Conservation (phyloP, 345 rosid species). For the Lepidium sativum region DNA sequence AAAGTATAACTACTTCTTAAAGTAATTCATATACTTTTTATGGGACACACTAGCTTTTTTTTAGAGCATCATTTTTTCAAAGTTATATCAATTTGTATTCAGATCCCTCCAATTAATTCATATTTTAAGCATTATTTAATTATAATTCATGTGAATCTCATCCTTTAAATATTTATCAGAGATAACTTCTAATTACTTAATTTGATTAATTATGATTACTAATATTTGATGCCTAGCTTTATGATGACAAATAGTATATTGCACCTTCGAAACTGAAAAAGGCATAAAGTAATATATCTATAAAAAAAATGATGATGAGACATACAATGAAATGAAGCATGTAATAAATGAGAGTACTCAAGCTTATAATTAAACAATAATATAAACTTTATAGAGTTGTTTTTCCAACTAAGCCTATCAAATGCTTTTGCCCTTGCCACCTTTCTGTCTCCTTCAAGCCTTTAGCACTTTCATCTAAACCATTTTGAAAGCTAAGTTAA, state of each 20-base stretch:
- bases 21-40: no score
- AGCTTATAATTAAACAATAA: constrained; percentile 5
- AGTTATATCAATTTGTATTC: no score
- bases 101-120: no score
- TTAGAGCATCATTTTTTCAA: no score
- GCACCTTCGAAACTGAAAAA: constrained; percentile 6
- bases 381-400: not conserved
- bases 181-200: not conserved
- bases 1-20: no score
- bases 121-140: no score
- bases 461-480: not conserved
- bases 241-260: constrained; percentile 6
- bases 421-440: not conserved
- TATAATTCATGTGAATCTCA: no score
- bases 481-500: constrained; percentile 13
- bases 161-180: not conserved
- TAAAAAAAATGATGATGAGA: constrained; percentile 19
- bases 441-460: constrained; percentile 27
- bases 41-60: no score
- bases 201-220: not conserved
- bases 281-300: constrained; percentile 5
- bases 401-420: constrained; percentile 33
- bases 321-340: constrained; percentile 22
- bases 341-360: constrained; percentile 1
- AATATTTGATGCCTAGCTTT: constrained; percentile 17